Base-by-base conservation (phyloP, 148 eudicot genomes). In the Cornus suecica region DNA sequence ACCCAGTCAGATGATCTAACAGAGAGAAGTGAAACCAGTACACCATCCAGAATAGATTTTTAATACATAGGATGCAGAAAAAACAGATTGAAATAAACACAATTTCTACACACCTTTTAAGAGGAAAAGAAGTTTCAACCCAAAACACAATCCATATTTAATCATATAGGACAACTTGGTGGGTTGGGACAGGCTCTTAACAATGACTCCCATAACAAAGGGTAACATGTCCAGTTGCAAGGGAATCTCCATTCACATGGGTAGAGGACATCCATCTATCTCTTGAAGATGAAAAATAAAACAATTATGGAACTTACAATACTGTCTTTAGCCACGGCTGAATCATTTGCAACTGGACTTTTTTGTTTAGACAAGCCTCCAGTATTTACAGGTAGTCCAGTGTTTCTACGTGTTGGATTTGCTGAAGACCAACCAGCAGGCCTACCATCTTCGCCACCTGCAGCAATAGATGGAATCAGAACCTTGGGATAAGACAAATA, bases 401-500 rank as follows among this genome's bases (percentile, higher is more conserved):
- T 10, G 41, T 70, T 82, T 80, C 88, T 88, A 73, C 88, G 90
- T 76, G 88, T 77, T 23, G 86, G 76, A 77, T 84, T 88, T 65
- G 73, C 86, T 16, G 93, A 83, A 74, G 75, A 83, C 90, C 85
- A 88, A 42, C 88, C 88, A 48, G 84, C 71, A 74, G 84, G 86
- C 70, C 83, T 86, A 26, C 83, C 87, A 76, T 88, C 94, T 63
- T 90, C 94, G 79, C 74, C 86, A 79, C 89, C 97, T 92, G 78
- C 69, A 74, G 54, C 54, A 48, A 48, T 48, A 48, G 15, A 48
- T 48, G 54, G 42, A 37, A 37, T 6, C 42, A 37, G 42, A 37
- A 37, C 42, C 6, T 48, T 48, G 54, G 54, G 54, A 48, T 16
- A 48, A 48, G 42, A 37, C 9, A 37, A 6, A 4, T 1, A 37